Conservation (phyloP, 2,329 filamentous ascomycete species). For the Aspergillus ustus region DNA sequence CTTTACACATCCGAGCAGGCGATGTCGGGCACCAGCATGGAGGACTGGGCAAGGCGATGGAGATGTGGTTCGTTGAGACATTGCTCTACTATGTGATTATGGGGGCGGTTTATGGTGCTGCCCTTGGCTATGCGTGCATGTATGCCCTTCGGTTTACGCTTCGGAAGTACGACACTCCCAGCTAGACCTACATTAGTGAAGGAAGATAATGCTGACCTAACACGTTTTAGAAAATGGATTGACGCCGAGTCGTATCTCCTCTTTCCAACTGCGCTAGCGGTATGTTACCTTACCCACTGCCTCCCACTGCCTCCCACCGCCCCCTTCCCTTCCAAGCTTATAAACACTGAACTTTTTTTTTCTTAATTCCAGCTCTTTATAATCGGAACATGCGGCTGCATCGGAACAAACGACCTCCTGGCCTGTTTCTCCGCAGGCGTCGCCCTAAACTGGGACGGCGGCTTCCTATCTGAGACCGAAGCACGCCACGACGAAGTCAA, state of each 20-base stretch:
- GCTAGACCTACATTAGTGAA: too few species aligned
- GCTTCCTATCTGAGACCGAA: slow-evolving; percentile 60
- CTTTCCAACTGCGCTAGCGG: slow-evolving; percentile 56
- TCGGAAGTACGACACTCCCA: slow-evolving; percentile 35
- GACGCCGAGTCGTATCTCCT: slow-evolving; percentile 60
- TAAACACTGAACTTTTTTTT: too few species aligned
- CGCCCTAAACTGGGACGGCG: slow-evolving; percentile 65
- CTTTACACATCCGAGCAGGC: slow-evolving; percentile 31
- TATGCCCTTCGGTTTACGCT: slow-evolving; percentile 50
- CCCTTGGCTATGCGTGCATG: slow-evolving; percentile 56
- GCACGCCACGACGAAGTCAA: slow-evolving; percentile 66
- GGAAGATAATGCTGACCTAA: too few species aligned
- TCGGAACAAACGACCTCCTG: slow-evolving; percentile 64
- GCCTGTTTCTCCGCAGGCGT: slow-evolving; percentile 65
- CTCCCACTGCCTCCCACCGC: too few species aligned
- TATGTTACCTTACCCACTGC: not conserved
- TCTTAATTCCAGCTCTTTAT: slow-evolving; percentile 51
- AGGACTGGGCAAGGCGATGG: slow-evolving; percentile 57
- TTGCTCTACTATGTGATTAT: slow-evolving; percentile 64
- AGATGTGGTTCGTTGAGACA: slow-evolving; percentile 63
- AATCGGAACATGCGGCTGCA: slow-evolving; percentile 60
- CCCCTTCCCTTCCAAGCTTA: too few species aligned
- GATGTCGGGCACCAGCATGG: slow-evolving; percentile 58
- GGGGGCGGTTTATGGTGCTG: slow-evolving; percentile 56
- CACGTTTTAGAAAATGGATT: slow-evolving; percentile 59